phyloP scores from a whole-genome alignment of 2,329 filamentous ascomycete species.

The Ascochyta fabae region DNA sequence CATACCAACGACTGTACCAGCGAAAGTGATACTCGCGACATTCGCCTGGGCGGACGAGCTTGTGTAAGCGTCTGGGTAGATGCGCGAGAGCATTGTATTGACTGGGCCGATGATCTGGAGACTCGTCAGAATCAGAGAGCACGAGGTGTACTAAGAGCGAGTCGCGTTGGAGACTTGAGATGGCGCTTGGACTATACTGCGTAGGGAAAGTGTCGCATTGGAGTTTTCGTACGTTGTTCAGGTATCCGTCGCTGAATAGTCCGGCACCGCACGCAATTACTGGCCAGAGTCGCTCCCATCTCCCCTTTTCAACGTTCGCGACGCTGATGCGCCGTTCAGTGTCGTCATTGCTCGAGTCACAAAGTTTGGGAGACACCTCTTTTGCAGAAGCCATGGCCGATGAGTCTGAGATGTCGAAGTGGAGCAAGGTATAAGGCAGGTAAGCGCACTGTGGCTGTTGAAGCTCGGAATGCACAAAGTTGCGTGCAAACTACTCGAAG shows the following conservation, averaged over 20 bases:
- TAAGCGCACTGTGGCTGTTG: background rate
- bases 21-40: constrained; percentile 83
- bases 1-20: constrained; percentile 83
- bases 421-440: background rate
- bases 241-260: constrained; percentile 89
- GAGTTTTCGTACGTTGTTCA: constrained; percentile 72
- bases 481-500: background rate
- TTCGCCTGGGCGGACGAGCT: constrained; percentile 73
- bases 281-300: constrained; percentile 65
- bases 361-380: constrained; percentile 7
- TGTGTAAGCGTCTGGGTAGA: constrained; percentile 76
- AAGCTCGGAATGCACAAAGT: background rate
- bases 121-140: constrained; percentile 20
- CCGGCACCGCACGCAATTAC: constrained; percentile 89
- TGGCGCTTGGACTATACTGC: constrained; percentile 6
- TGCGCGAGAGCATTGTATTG: constrained; percentile 71
- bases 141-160: background rate
- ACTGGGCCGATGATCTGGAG: constrained; percentile 83
- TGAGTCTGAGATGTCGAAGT: too few species aligned
- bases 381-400: constrained; percentile 13
- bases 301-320: constrained; percentile 40
- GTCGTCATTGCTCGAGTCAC: constrained; percentile 13
- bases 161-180: constrained; percentile 3
- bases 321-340: constrained; percentile 4
- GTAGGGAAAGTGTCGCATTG: constrained; percentile 12